Evolutionary conservation across 495 filamentous ascomycete species (phyloP).

Genomic region (Aspergillus panamensis): DNA sequence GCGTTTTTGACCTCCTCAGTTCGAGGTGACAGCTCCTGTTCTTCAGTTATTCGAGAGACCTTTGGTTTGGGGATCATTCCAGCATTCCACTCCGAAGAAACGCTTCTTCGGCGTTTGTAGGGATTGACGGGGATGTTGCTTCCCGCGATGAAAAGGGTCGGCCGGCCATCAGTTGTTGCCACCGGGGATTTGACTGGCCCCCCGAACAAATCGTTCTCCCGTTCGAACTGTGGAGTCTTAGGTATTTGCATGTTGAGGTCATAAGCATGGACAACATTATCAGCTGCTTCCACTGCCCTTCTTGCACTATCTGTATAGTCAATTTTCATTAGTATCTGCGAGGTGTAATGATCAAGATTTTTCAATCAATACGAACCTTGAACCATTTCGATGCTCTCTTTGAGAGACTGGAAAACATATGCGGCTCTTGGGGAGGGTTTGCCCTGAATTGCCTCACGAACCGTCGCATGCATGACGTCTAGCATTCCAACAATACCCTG

Average conservation of each 20-base stretch:
- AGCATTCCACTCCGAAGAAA: conserved; percentile 35
- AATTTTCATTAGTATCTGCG: neutral
- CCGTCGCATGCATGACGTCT: conserved; percentile 79
- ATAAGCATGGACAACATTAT: conserved; percentile 85
- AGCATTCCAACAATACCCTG: conserved; percentile 83
- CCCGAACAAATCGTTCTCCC: conserved; percentile 33
- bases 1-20: conserved; percentile 48
- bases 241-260: conserved; percentile 82
- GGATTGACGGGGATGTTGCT: conserved; percentile 45
- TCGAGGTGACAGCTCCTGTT: conserved; percentile 46
- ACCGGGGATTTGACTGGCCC: conserved; percentile 21
- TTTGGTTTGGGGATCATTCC: conserved; percentile 39
- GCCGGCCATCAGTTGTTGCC: conserved; percentile 28
- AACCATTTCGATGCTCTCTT: conserved; percentile 71
- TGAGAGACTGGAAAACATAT: conserved; percentile 59
- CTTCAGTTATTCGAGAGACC: conserved; percentile 32
- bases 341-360: neutral
- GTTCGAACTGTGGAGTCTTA: conserved; percentile 50
- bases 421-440: conserved; percentile 49
- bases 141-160: conserved; percentile 44
- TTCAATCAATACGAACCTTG: conserved; percentile 41
- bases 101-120: conserved; percentile 49
- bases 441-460: conserved; percentile 63
- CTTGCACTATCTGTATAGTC: conserved; percentile 62
- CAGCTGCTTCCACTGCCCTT: conserved; percentile 74